Conservation (phyloP, 2,329 filamentous ascomycete species). For the Pseudogymnoascus sp. region DNA sequence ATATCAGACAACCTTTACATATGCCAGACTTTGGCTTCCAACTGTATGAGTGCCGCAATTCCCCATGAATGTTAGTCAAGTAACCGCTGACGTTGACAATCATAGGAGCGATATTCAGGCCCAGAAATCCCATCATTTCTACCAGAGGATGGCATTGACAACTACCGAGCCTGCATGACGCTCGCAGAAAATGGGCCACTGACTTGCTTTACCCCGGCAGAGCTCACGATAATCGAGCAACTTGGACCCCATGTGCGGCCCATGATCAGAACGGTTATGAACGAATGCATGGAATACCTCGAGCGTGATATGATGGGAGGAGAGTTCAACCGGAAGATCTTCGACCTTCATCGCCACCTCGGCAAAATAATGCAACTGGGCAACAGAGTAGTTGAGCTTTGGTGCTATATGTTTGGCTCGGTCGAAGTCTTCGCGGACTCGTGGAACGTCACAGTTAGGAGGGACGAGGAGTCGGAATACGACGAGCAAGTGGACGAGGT, state of each 20-base stretch:
- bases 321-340: not conserved
- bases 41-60: not conserved
- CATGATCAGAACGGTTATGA: constrained; percentile 1
- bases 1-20: not conserved
- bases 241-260: not conserved
- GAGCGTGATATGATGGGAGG: constrained; percentile 2
- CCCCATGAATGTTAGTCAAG: not conserved
- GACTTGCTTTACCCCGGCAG: not conserved
- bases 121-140: not conserved
- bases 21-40: constrained; percentile 4
- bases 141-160: not conserved
- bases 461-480: constrained; percentile 12
- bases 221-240: not conserved
- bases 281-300: not conserved
- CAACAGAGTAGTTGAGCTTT: constrained; percentile 3
- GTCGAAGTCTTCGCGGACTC: not conserved
- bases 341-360: not conserved
- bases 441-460: constrained; percentile 9
- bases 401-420: not conserved
- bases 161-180: not conserved
- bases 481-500: constrained; percentile 14
- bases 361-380: constrained; percentile 1
- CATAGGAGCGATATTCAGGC: not conserved
- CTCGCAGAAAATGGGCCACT: not conserved
- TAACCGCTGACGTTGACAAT: not conserved